A percentile compares a stretch with the other conserved stretches of the same genome.
Evolutionary conservation across 306 rosid genomes (phyloP).

Genomic region (Rosa rugosa): DNA sequence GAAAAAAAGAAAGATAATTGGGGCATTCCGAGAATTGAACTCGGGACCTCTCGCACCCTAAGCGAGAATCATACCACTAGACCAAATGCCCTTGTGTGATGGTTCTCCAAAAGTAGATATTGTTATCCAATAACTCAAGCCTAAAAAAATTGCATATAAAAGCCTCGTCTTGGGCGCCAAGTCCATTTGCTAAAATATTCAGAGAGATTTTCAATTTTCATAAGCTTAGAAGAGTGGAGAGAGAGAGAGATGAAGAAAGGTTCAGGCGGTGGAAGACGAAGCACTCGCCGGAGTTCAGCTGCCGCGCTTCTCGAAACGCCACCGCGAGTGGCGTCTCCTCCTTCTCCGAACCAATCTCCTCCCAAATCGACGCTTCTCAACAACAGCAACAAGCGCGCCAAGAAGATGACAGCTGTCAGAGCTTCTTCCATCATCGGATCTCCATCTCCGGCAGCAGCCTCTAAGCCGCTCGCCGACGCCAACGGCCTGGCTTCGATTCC

Average conservation of each 20-base stretch:
- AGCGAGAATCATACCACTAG: slow-evolving; percentile 11
- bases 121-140: not conserved
- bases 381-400: slow-evolving; percentile 35
- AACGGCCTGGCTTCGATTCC: slow-evolving; percentile 52
- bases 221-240: not conserved
- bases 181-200: not conserved
- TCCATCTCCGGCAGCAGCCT: slow-evolving; percentile 22
- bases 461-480: not conserved
- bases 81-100: not conserved
- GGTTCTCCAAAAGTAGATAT: not conserved
- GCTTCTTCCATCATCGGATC: slow-evolving; percentile 22
- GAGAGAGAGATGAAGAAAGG: slow-evolving; percentile 53
- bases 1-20: not conserved
- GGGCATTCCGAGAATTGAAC: slow-evolving; percentile 11
- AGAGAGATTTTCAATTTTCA: not conserved
- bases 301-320: slow-evolving; percentile 64
- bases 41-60: slow-evolving; percentile 11
- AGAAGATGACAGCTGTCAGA: slow-evolving; percentile 26
- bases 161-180: not conserved
- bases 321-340: slow-evolving; percentile 45
- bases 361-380: slow-evolving; percentile 55
- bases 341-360: slow-evolving; percentile 48
- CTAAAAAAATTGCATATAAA: too few relatives aligned
- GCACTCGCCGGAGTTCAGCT: slow-evolving; percentile 36
- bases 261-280: slow-evolving; percentile 32